These are phyloP conservation scores for Syzygium aqueum DNA, from an alignment of 345 rosid species.

Conservation along the genomic window DNA sequence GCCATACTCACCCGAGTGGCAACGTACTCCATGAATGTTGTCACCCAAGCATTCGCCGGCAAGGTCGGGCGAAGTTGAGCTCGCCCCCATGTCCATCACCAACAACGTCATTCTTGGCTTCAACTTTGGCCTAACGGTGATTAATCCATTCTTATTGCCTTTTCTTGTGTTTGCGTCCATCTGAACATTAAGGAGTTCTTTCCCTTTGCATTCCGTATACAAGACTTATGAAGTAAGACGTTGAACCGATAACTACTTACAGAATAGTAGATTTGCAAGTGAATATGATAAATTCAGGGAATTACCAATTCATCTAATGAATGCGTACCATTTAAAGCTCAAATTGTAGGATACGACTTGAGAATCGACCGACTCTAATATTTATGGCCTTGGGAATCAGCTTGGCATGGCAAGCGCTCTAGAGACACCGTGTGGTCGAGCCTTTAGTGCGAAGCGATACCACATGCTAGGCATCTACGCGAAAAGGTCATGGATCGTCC, in stretches of 20 bases:
- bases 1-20: conserved; percentile 23
- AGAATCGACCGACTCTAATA: too few species aligned
- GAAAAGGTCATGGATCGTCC: conserved; percentile 12
- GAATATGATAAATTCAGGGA: too few species aligned
- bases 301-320: too few species aligned
- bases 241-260: too few species aligned
- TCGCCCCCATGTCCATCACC: conserved; percentile 24
- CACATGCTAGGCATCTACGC: conserved; percentile 11
- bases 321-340: too few species aligned
- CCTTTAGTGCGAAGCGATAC: conserved; percentile 6
- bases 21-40: conserved; percentile 20
- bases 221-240: too few species aligned
- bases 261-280: too few species aligned
- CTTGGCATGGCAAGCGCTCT: conserved; percentile 17
- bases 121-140: conserved; percentile 6
- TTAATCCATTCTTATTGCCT: not conserved
- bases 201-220: too few species aligned
- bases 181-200: too few species aligned
- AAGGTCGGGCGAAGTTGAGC: conserved; percentile 30
- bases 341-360: too few species aligned
- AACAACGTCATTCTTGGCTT: conserved; percentile 28
- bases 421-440: conserved; percentile 13
- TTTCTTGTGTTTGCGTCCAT: too few species aligned
- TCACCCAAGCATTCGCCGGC: conserved; percentile 34
- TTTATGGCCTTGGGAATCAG: not conserved